Evolutionary conservation across 2,329 filamentous ascomycete genomes (phyloP).

Genomic region (Colletotrichum chlorophyti): DNA sequence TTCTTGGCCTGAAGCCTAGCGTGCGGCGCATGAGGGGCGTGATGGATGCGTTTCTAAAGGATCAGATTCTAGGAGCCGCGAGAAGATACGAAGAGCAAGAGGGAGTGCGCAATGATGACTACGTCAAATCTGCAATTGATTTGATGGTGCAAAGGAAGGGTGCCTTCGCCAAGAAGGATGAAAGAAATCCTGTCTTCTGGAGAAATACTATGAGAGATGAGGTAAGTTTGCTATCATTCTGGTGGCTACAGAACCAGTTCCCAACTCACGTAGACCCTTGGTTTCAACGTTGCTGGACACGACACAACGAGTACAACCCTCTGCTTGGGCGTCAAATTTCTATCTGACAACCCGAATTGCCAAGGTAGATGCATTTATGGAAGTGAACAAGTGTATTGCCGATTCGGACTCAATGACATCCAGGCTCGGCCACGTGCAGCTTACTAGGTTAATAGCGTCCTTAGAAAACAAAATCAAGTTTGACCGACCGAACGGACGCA

Average conservation of each 20-base stretch:
- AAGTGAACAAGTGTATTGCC: no score
- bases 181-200: constrained; percentile 3
- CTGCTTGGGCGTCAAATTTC: constrained; percentile 35
- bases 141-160: not conserved
- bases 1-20: not conserved
- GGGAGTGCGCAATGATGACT: not conserved
- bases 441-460: no score
- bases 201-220: not conserved
- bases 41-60: not conserved
- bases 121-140: not conserved
- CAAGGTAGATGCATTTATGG: no score
- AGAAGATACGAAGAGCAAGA: not conserved
- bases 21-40: not conserved
- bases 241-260: no score
- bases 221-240: not conserved
- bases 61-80: not conserved
- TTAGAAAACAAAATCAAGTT: no score
- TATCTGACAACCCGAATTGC: not conserved
- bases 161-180: constrained; percentile 11
- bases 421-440: no score
- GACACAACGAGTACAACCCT: constrained; percentile 36
- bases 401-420: no score
- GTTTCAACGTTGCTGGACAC: constrained; percentile 31
- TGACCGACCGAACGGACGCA: no score
- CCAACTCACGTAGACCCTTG: not conserved